Percentiles rank a stretch among this genome's conserved stretches.
These are phyloP conservation scores for Colletotrichum sp. DNA, from an alignment of 2,329 filamentous ascomycete species.

Conservation along the genomic window DNA sequence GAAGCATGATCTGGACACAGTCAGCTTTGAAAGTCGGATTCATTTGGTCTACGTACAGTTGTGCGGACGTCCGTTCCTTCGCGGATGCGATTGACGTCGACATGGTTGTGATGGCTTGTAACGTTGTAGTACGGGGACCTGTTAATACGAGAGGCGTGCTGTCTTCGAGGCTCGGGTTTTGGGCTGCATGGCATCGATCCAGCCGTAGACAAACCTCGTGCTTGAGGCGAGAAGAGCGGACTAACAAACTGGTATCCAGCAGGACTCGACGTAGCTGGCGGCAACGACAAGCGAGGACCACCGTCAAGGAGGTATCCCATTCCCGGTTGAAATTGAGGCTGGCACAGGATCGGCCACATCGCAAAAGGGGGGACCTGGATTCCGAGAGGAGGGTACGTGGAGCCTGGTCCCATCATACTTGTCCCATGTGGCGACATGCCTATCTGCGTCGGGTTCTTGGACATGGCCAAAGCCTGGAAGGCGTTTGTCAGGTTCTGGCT, in stretches of 20 bases:
- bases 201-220: not conserved
- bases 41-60: slow-evolving; percentile 58
- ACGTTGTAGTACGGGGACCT: slow-evolving; percentile 53
- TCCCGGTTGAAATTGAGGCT: slow-evolving; percentile 29
- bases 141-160: slow-evolving; percentile 52
- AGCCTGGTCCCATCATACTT: not conserved
- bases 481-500: slow-evolving; percentile 4
- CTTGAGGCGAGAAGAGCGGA: slow-evolving; percentile 26
- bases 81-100: slow-evolving; percentile 64
- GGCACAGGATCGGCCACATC: slow-evolving; percentile 39
- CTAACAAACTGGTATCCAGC: slow-evolving; percentile 19
- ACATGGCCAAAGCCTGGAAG: slow-evolving; percentile 8
- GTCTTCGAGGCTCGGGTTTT: slow-evolving; percentile 49
- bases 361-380: slow-evolving; percentile 29
- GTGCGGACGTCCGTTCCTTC: slow-evolving; percentile 76
- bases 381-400: slow-evolving; percentile 9
- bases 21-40: not conserved
- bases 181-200: slow-evolving; percentile 29
- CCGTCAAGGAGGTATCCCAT: slow-evolving; percentile 34
- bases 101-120: slow-evolving; percentile 63
- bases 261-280: not conserved
- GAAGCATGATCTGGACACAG: slow-evolving; percentile 83
- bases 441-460: not conserved
- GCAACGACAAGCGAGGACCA: not conserved
- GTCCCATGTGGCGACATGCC: not conserved